Evolutionary conservation across 2,329 filamentous ascomycete species (phyloP).

Genomic region (Diaporthe sp.): DNA sequence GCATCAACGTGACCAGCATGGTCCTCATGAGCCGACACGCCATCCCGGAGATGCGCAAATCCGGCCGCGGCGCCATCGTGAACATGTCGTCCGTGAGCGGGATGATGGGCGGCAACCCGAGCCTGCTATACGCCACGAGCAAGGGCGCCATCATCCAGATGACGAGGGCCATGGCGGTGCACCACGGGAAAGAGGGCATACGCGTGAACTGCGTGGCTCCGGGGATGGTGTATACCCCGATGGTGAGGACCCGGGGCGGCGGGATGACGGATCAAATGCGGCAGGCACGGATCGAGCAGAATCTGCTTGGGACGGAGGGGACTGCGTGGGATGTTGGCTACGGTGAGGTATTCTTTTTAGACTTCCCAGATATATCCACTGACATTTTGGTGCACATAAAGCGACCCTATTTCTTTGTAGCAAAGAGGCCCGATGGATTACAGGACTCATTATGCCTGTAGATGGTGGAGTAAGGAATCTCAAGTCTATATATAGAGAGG

Average conservation of each 20-base stretch:
- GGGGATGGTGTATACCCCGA: slow-evolving; percentile 49
- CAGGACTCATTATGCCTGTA: slow-evolving; percentile 48
- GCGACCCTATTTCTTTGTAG: slow-evolving; percentile 47
- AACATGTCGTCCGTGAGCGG: slow-evolving; percentile 54
- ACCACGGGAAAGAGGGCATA: slow-evolving; percentile 60
- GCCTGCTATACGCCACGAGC: slow-evolving; percentile 58
- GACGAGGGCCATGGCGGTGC: slow-evolving; percentile 55
- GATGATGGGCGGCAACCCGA: slow-evolving; percentile 57
- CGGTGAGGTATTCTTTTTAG: slow-evolving; percentile 38
- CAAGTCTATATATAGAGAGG: rapidly evolving
- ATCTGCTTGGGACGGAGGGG: slow-evolving; percentile 47
- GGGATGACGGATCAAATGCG: slow-evolving; percentile 49
- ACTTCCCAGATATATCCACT: not conserved
- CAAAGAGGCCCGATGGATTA: slow-evolving; percentile 49
- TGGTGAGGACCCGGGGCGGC: slow-evolving; percentile 43
- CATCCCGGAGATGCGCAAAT: slow-evolving; percentile 53
- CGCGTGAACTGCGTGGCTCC: slow-evolving; percentile 58
- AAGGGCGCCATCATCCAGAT: slow-evolving; percentile 56
- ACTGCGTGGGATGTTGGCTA: slow-evolving; percentile 49
- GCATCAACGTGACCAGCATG: slow-evolving; percentile 54
- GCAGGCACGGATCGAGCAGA: slow-evolving; percentile 47
- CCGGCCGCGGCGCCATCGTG: slow-evolving; percentile 52
- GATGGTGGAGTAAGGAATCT: slow-evolving; percentile 47
- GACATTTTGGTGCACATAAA: not conserved
- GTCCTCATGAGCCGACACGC: slow-evolving; percentile 50